A percentile compares a stretch with the other conserved stretches of the same genome.
Evolutionary conservation across 106 monocot species (phyloP).

Genomic region (Alisma plantagoaquatica): DNA sequence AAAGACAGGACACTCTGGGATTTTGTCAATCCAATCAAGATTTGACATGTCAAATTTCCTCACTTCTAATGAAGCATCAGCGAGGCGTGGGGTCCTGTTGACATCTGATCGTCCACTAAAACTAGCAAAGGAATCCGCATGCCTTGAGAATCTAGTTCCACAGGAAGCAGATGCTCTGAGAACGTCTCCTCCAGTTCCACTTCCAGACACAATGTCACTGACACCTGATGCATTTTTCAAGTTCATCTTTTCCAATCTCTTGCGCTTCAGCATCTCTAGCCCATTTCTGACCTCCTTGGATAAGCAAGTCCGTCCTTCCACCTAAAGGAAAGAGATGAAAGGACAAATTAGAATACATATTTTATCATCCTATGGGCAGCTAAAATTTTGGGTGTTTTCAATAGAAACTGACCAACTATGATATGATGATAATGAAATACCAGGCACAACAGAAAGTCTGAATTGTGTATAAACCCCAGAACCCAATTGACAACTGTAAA

Average conservation of each 20-base stretch:
- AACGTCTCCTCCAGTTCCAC: conserved; percentile 63
- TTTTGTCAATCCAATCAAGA: conserved; percentile 78
- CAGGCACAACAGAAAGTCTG: background rate
- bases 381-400: background rate
- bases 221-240: conserved; percentile 13
- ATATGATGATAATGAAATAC: background rate
- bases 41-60: conserved; percentile 57
- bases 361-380: background rate
- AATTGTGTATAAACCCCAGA: background rate
- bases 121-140: conserved; percentile 15
- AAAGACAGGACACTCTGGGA: conserved; percentile 86
- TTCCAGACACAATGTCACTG: conserved; percentile 20
- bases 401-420: too few species aligned
- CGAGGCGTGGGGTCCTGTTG: too few species aligned
- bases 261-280: conserved; percentile 53
- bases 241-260: conserved; percentile 32
- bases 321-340: conserved; percentile 21
- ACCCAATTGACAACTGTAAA: background rate
- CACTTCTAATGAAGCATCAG: conserved; percentile 46
- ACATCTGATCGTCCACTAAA: background rate
- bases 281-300: conserved; percentile 45
- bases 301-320: conserved; percentile 52
- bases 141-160: conserved; percentile 25
- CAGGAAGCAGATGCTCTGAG: conserved; percentile 32
- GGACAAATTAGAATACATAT: background rate